Base-by-base conservation (phyloP, 805 yeast species). In the Ogataea zsoltii region DNA sequence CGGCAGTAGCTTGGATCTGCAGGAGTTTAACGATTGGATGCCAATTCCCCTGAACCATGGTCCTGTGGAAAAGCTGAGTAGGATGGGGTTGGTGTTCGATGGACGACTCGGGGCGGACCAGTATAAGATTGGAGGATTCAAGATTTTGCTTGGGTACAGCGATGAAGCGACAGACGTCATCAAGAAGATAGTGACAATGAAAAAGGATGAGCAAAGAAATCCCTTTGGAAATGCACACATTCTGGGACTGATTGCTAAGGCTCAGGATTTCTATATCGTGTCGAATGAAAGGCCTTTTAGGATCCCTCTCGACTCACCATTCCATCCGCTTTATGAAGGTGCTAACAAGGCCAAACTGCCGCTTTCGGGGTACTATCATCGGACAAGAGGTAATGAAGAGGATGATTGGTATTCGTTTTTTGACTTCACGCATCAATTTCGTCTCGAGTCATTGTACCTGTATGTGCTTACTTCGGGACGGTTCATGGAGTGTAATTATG, bases 1-100 rank as follows among this genome's bases (percentile, higher is more conserved):
- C 28, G 82, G 83, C 9, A 83, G 84, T 4, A 75, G 81, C 1
- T 53, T 79, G 12, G 71, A 71, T 23, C 54, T 68, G 10, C 68
- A 68, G 17, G 75, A 80, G 44, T 53, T 80, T 6, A 72, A 65
- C 41, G 59, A 37, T 33, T 57, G 62, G 65, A 47, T 58, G 11
- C 60, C 63, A 1, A 47, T 60, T 23, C 62, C 62, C 7, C 39
- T 56, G 18, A 57, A 59, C 34, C 59, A 57, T 42, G 63, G 57
- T 1, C 58, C 64, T 0, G 32, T 55, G 9, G n/a, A 38, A 2
- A 56, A 53, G 19, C 42, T 63, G 23, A 45, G 51, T 21, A 44
- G 48, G 33, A 52, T 53, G 49, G 68, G 68, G 2, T 34, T 62
- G 25, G 60, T 52, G 1, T 30, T 54, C 15, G 66, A 63, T 44